These are phyloP conservation scores for Austropuccinia psidii DNA, from an alignment of 1,284 basidiomycete genomes.

Conservation along the genomic window DNA sequence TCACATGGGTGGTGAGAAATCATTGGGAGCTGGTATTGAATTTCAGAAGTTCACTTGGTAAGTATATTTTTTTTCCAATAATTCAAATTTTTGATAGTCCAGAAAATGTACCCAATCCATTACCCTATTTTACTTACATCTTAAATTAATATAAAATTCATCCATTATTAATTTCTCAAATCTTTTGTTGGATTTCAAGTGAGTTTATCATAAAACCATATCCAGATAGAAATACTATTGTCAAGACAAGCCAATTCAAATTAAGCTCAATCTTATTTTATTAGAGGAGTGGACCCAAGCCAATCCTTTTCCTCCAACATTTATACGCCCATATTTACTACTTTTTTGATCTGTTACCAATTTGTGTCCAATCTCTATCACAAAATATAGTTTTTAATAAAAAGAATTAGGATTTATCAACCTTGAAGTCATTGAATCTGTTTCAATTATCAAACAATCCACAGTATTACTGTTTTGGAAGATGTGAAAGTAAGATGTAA, in stretches of 20 bases:
- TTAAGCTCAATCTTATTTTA: constrained; percentile 73
- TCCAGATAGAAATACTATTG: constrained; percentile 89
- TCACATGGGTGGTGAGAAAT: constrained; percentile 40
- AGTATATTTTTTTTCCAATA: constrained; percentile 47
- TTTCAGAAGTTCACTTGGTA: constrained; percentile 85
- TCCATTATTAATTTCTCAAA: constrained; percentile 77
- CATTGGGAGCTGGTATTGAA: constrained; percentile 81
- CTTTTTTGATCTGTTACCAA: constrained; percentile 75
- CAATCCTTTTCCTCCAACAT: constrained; percentile 65
- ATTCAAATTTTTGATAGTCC: constrained; percentile 44
- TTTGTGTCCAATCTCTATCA: constrained; percentile 82
- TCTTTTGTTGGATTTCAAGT: constrained; percentile 74
- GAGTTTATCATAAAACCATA: constrained; percentile 87
- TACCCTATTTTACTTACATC: constrained; percentile 79
- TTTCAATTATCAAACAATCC: constrained; percentile 89
- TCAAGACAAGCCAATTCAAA: constrained; percentile 78
- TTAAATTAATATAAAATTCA: constrained; percentile 83
- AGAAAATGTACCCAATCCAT: constrained; percentile 59
- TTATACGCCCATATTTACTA: constrained; percentile 66
- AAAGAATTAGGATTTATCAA: constrained; percentile 59
- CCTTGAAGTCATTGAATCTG: constrained; percentile 76
- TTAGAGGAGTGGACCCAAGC: constrained; percentile 86
- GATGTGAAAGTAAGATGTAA: constrained; percentile 81
- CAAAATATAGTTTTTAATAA: constrained; percentile 78
- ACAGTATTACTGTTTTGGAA: constrained; percentile 88